Percentiles rank a stretch among this genome's conserved stretches.
These are phyloP conservation scores for Scytalidium sp. DNA, from an alignment of 2,329 filamentous ascomycete genomes.

Conservation along the genomic window DNA sequence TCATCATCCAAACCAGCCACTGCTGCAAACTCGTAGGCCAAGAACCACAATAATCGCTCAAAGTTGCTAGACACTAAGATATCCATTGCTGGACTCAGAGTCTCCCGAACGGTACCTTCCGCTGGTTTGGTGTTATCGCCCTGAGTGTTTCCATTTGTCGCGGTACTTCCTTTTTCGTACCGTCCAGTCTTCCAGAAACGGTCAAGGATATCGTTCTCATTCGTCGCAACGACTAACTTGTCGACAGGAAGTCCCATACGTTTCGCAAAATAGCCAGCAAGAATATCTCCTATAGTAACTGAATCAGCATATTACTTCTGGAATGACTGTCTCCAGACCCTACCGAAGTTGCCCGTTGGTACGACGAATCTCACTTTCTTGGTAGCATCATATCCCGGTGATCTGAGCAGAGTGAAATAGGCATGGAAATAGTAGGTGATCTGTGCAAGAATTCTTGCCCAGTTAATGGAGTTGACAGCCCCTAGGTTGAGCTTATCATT, in stretches of 20 bases:
- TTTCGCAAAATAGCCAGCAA: constrained; percentile 89
- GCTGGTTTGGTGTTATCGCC: constrained; percentile 40
- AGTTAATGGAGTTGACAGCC: constrained; percentile 97
- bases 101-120: constrained; percentile 78
- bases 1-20: constrained; percentile 59
- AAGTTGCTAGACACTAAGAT: constrained; percentile 97
- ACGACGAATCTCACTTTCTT: constrained; percentile 81
- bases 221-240: constrained; percentile 89
- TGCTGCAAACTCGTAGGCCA: constrained; percentile 70
- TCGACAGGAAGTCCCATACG: constrained; percentile 85
- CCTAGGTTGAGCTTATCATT: constrained; percentile 82
- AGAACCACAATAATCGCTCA: constrained; percentile 90
- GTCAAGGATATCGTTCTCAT: constrained; percentile 96
- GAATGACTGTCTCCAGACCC: too few relatives aligned
- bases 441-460: constrained; percentile 90
- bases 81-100: constrained; percentile 93
- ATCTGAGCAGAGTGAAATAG: constrained; percentile 77
- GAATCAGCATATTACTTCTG: too few relatives aligned
- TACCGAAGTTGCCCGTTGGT: constrained; percentile 96
- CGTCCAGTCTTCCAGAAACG: constrained; percentile 88
- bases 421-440: constrained; percentile 97
- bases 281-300: too few relatives aligned
- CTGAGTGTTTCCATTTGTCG: constrained; percentile 55
- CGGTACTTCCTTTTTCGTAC: constrained; percentile 75
- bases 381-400: constrained; percentile 57